Conservation (phyloP, 441 rosid species). For the Populus tomentosa region DNA sequence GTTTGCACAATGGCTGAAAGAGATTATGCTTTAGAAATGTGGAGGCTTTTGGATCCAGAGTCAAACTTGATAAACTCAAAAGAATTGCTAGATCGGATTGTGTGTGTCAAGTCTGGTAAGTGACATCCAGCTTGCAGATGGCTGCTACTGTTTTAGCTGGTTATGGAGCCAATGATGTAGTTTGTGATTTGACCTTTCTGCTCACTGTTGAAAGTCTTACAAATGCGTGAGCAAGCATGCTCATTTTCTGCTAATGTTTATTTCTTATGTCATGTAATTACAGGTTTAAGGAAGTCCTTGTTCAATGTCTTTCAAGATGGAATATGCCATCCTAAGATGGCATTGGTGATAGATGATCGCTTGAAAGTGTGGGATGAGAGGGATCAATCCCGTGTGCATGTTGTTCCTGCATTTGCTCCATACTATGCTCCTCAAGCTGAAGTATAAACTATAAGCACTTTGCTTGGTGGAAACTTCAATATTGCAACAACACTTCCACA, state of each 20-base stretch:
- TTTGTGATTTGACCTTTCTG: constrained; percentile 6
- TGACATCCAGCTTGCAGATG: constrained; percentile 9
- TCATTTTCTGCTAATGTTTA: constrained; percentile 6
- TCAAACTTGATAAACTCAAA: constrained; percentile 76
- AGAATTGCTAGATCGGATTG: constrained; percentile 79
- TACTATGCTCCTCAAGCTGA: constrained; percentile 97
- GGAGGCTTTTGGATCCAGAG: constrained; percentile 99
- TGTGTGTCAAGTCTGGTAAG: constrained; percentile 96
- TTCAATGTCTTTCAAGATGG: constrained; percentile 85
- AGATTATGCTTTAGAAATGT: constrained; percentile 98
- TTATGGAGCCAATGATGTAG: constrained; percentile 5
- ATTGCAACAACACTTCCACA: constrained; percentile 9
- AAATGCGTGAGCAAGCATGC: neutral
- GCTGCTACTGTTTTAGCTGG: constrained; percentile 9
- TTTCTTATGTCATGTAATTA: constrained; percentile 12
- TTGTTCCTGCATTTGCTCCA: constrained; percentile 98
- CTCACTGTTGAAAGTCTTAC: neutral
- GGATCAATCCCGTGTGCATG: constrained; percentile 97
- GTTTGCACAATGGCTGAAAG: constrained; percentile 99
- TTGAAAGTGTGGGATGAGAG: constrained; percentile 96
- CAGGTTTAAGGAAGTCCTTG: constrained; percentile 77
- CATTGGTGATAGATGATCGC: constrained; percentile 93
- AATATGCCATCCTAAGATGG: constrained; percentile 94
- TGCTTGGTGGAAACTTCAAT: constrained; percentile 17
- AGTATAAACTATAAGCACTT: constrained; percentile 39